phyloP scores from a whole-genome alignment of 2,329 filamentous ascomycete genomes.

The Fusarium torulosum region DNA sequence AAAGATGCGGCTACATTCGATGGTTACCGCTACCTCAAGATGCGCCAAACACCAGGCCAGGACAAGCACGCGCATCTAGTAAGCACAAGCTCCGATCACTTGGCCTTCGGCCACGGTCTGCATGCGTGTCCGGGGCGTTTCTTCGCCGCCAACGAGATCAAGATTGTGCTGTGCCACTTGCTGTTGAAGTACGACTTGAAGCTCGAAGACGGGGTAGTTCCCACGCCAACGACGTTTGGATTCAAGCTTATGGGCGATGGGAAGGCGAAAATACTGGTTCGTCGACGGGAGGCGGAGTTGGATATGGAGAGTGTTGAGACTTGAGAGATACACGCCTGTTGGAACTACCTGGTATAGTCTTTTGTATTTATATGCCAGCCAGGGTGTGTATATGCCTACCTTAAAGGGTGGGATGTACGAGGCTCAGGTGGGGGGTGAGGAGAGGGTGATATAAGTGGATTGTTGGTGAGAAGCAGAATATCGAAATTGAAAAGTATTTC shows the following conservation, averaged over 20 bases:
- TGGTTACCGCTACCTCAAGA: slow-evolving; percentile 60
- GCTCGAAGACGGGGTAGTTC: neutral
- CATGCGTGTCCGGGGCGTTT: slow-evolving; percentile 67
- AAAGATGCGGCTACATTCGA: slow-evolving; percentile 53
- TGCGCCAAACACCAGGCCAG: slow-evolving; percentile 53
- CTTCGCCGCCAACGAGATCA: slow-evolving; percentile 65
- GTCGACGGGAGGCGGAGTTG: neutral
- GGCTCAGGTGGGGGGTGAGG: too few relatives aligned
- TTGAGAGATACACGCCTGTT: neutral
- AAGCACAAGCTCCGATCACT: slow-evolving; percentile 60
- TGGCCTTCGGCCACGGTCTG: slow-evolving; percentile 67
- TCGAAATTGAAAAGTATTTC: too few relatives aligned
- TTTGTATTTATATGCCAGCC: too few relatives aligned
- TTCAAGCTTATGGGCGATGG: neutral
- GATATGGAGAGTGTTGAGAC: slow-evolving; percentile 12
- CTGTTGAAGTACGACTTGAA: slow-evolving; percentile 62
- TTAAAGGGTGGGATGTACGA: too few relatives aligned
- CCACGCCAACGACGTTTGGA: neutral
- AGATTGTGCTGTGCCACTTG: slow-evolving; percentile 63
- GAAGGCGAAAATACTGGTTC: neutral
- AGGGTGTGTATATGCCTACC: too few relatives aligned
- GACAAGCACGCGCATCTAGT: slow-evolving; percentile 57
- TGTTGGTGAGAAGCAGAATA: too few relatives aligned
- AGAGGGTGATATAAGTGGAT: too few relatives aligned
- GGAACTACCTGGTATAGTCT: too few relatives aligned